Percentiles rank a stretch among this genome's conserved stretches.
phyloP scores from a whole-genome alignment of 768 basidiomycete genomes.

The Cystobasidium onofrii region DNA sequence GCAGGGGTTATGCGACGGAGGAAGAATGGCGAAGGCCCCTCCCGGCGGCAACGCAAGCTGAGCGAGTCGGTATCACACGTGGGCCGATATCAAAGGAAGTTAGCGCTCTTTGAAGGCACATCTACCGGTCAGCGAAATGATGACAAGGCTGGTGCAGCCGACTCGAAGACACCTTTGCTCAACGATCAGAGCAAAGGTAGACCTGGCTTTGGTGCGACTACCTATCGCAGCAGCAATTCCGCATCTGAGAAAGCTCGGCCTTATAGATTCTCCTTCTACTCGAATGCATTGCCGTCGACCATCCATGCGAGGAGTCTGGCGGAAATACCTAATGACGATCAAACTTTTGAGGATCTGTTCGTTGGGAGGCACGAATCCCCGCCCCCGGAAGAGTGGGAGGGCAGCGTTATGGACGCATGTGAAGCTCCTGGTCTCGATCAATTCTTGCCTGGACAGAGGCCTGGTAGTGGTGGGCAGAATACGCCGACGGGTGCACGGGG shows the following conservation, averaged over 20 bases:
- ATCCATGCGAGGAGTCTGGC: slow-evolving; percentile 88
- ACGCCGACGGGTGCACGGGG: slow-evolving; percentile 31
- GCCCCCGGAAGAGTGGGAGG: slow-evolving; percentile 19
- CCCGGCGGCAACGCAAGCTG: slow-evolving; percentile 69
- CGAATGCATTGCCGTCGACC: slow-evolving; percentile 78
- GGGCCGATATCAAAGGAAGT: slow-evolving; percentile 57
- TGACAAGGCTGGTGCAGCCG: slow-evolving; percentile 43
- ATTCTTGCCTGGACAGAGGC: not conserved
- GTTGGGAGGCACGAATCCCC: slow-evolving; percentile 42
- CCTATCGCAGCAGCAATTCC: slow-evolving; percentile 46
- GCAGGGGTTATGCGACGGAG: slow-evolving; percentile 39
- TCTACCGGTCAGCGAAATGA: slow-evolving; percentile 41
- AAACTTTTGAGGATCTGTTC: slow-evolving; percentile 86
- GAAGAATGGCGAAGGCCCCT: slow-evolving; percentile 41
- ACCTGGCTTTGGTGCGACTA: slow-evolving; percentile 36
- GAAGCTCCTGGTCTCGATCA: not conserved
- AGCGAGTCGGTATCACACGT: slow-evolving; percentile 61
- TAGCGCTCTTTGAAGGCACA: slow-evolving; percentile 76
- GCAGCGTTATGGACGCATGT: not conserved
- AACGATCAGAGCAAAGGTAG: slow-evolving; percentile 34
- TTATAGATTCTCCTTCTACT: slow-evolving; percentile 97
- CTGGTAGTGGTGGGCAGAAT: slow-evolving; percentile 30
- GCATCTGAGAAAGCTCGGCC: slow-evolving; percentile 61
- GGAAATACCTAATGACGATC: slow-evolving; percentile 87
- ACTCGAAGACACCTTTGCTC: slow-evolving; percentile 48